These are phyloP conservation scores for Aspergillus tanneri DNA, from an alignment of 2,329 filamentous ascomycete species.

Conservation along the genomic window DNA sequence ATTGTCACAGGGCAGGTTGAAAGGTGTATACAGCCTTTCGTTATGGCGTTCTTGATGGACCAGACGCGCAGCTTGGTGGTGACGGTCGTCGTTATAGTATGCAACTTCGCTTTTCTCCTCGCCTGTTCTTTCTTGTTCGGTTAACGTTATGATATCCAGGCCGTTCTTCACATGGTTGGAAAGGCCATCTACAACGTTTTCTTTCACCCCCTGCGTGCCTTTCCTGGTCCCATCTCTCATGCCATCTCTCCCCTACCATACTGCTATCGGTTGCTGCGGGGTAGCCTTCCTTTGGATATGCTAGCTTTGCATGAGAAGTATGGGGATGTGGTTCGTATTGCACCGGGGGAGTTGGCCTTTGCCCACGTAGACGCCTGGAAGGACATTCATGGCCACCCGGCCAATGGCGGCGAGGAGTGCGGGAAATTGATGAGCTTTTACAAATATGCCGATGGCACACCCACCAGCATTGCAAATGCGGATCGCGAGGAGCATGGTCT, in stretches of 20 bases:
- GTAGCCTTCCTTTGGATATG: slow-evolving; percentile 8
- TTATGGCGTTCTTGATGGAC: neutral
- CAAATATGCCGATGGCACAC: slow-evolving; percentile 3
- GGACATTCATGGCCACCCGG: slow-evolving; percentile 26
- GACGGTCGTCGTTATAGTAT: neutral
- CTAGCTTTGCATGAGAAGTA: slow-evolving; percentile 28
- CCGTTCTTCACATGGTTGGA: neutral
- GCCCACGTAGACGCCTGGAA: slow-evolving; percentile 27
- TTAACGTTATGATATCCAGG: no score
- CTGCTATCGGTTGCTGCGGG: slow-evolving; percentile 13
- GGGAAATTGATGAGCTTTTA: slow-evolving; percentile 23
- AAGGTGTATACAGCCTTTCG: no score
- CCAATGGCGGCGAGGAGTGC: slow-evolving; percentile 18
- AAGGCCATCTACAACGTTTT: slow-evolving; percentile 28
- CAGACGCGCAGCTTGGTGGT: neutral
- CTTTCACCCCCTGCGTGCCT: slow-evolving; percentile 30
- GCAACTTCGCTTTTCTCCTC: neutral
- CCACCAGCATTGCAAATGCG: slow-evolving; percentile 13
- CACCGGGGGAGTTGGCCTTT: slow-evolving; percentile 31
- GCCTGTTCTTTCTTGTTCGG: neutral
- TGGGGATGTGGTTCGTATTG: slow-evolving; percentile 30
- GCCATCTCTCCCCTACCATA: slow-evolving; percentile 26
- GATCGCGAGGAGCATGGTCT: slow-evolving; percentile 24
- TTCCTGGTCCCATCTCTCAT: slow-evolving; percentile 28
- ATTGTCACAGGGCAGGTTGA: neutral